Evolutionary conservation across 148 eudicot species (phyloP), one percentile per base, ranked within the genome.

Genomic region (Amaranthus hypochondriacus): DNA sequence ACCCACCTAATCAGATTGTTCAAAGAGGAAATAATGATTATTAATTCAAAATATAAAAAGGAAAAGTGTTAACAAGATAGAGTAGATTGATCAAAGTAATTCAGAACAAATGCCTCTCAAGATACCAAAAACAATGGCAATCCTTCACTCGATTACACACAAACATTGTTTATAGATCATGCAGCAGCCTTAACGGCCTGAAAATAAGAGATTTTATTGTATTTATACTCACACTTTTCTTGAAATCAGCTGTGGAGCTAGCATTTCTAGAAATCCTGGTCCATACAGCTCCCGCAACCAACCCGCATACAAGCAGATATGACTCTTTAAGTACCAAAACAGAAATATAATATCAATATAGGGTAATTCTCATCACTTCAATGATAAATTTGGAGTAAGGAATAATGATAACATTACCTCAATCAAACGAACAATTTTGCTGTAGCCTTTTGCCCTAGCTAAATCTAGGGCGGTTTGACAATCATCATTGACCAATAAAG

Each of bases 281-380:
- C 96, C 97, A 80, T 84, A 82, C 62, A 82, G 85, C 79, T 96
- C 99, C 44, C 92, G 83, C 86, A 96, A 77, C 96, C 94, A 96
- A 68, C 99, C 97, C 75, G 99, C 83, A 86, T 90, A 92, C 72
- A 92, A 85, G 89, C 99, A 92, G 68, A 92, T 69, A 79, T 96
- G 92, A 77, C 75, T 84, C 99, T 96, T 66, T 5, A 75, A 48
- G 55, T 69, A 69, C 54, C 56, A 76, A 66, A 81, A 47, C 43
- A 49, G 73, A 68, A 79, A 82, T 48, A 62, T 12, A 65, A 55
- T 3, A 66, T 70, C n/a, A 75, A 56, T 58, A 7, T 5, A 52
- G 4, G 28, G 53, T 15, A n/a, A 59, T 21, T 5, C 28, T 69
- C 7, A 43, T 11, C 28, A 54, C 48, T 21, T 21, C 15, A 50